A percentile compares a stretch with the other conserved stretches of the same genome.
phyloP scores from a whole-genome alignment of 179 eudicot genomes.

The Dionaea muscipula region DNA sequence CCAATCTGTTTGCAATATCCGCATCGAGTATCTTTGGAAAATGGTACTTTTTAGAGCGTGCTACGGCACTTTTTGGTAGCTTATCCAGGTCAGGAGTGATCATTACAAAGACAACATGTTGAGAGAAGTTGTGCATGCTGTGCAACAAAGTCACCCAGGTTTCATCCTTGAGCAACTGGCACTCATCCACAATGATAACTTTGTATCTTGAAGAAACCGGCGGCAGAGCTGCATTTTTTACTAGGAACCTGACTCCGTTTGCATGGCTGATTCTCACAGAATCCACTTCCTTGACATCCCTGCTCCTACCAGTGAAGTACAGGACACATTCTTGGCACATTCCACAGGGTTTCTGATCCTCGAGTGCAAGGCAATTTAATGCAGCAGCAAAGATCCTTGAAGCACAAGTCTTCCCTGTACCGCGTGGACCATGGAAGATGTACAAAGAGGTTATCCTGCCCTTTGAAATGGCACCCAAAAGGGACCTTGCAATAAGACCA shows the following conservation, averaged over 20 bases:
- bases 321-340: slow-evolving; percentile 61
- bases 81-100: slow-evolving; percentile 72
- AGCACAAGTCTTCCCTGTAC: slow-evolving; percentile 87
- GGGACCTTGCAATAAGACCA: slow-evolving; percentile 45
- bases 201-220: slow-evolving; percentile 71
- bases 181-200: slow-evolving; percentile 76
- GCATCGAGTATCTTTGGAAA: slow-evolving; percentile 60
- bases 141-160: slow-evolving; percentile 61
- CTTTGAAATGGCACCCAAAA: slow-evolving; percentile 51
- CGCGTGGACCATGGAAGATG: slow-evolving; percentile 86
- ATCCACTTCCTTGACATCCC: slow-evolving; percentile 78
- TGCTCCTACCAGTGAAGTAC: slow-evolving; percentile 69
- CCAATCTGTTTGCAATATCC: slow-evolving; percentile 41
- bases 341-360: slow-evolving; percentile 61
- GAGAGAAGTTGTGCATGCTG: slow-evolving; percentile 39
- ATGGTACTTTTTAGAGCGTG: slow-evolving; percentile 51
- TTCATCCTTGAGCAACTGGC: slow-evolving; percentile 63
- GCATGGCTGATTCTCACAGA: slow-evolving; percentile 54
- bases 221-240: slow-evolving; percentile 45
- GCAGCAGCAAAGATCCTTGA: slow-evolving; percentile 90
- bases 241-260: slow-evolving; percentile 41
- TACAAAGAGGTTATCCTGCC: slow-evolving; percentile 53
- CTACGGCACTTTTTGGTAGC: slow-evolving; percentile 54
- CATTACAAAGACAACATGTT: slow-evolving; percentile 59
- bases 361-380: slow-evolving; percentile 59